These are phyloP conservation scores for Botrytis sinoallii DNA, from an alignment of 2,329 filamentous ascomycete species.

Conservation along the genomic window DNA sequence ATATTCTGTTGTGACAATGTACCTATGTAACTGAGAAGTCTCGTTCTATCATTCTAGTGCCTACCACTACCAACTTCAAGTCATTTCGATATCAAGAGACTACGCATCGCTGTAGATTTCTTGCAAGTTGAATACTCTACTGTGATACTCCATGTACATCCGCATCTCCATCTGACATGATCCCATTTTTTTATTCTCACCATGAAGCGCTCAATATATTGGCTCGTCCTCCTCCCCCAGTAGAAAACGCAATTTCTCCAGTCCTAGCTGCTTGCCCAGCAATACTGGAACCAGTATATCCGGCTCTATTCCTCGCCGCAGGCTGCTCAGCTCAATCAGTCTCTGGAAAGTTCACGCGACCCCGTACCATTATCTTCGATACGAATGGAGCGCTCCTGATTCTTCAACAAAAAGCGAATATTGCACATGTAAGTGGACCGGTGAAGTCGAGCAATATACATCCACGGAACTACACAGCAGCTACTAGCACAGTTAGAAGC, in stretches of 20 bases:
- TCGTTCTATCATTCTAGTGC: neutral
- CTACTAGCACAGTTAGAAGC: conserved; percentile 44
- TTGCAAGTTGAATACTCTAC: neutral
- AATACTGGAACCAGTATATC: conserved; percentile 22
- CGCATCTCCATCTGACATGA: neutral
- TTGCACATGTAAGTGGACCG: conserved; percentile 33
- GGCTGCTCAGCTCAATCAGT: conserved; percentile 36
- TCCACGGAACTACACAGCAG: conserved; percentile 64
- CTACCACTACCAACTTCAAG: neutral
- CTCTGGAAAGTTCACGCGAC: conserved; percentile 28
- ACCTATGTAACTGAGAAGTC: neutral
- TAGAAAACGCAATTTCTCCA: too few relatives aligned
- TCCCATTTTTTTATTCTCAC: neutral
- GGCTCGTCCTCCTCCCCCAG: neutral
- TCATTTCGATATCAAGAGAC: neutral
- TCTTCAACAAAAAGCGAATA: conserved; percentile 32
- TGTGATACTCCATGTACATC: neutral
- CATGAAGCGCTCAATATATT: neutral
- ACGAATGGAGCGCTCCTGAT: conserved; percentile 35
- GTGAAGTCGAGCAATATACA: conserved; percentile 49
- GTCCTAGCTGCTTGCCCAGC: neutral
- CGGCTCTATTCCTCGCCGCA: conserved; percentile 26
- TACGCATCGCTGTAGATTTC: neutral
- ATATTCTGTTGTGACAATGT: neutral
- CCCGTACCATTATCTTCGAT: conserved; percentile 38